Evolutionary conservation across 2,329 filamentous ascomycete genomes (phyloP), one percentile per base, ranked within the genome.

Genomic region (Mycocentrospora acerina): DNA sequence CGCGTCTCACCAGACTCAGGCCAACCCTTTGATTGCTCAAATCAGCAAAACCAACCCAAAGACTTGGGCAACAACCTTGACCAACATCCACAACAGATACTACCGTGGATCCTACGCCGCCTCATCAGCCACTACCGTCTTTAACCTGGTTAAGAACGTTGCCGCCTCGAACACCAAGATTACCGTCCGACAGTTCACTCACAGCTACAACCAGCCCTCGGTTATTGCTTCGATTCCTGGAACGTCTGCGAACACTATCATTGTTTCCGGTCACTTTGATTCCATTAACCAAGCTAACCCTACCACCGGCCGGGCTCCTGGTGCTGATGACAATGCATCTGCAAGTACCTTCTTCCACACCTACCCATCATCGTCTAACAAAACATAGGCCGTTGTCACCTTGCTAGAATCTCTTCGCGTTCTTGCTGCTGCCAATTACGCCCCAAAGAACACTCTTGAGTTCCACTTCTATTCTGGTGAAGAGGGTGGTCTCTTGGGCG

Each of bases 391-490:
- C n/a, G 37, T 45, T 6, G 42, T 95, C 25, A 96, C 90, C 15
- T 95, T 94, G 53, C 79, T 95, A 37, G 90, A 96, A 70, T 86
- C 89, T 3, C 79, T 96, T 60, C 81, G 88, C 17, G 83, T 86
- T 24, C 76, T 96, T 12, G 76, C 95, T 48, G 83, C 83, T 17
- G 70, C 83, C 45, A 78, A 82, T 34, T 77, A 94, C 45, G 70
- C 82, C 22, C 83, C 83, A 6, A 68, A 80, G 45, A 95, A 95
- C 71, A 93, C 88, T 1, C 75, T 96, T 55, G 90, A 96, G 71
- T 95, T 95, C 68, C 90, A 95, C 70, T 95, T 88, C 88, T 94
- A 93, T 71, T 87, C 83, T 31, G 88, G 88, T n/a, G 89, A 94
- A 66, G 89, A 94, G 67, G 88, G 84, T 42, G 88, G 89, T 28